Base-by-base conservation (phyloP, 495 filamentous ascomycete genomes). In the Lepraria neglecta region DNA sequence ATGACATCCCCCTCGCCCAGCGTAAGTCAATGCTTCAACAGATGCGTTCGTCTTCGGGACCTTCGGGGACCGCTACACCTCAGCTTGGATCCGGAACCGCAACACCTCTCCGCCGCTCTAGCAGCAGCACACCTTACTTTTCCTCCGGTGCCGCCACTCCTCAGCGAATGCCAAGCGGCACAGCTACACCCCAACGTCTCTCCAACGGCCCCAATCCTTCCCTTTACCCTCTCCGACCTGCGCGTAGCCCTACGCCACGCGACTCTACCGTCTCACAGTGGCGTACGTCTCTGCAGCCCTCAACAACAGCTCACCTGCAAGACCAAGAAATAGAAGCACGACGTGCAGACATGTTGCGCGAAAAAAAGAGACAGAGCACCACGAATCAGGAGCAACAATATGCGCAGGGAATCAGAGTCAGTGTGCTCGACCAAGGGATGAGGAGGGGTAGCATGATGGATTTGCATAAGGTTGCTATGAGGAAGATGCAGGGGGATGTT, bases 401-500 rank as follows among this genome's bases (percentile, higher is more conserved):
- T 45, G 21, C 12, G 15, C 52, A 59, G 27, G 44, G 47, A 71
- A 67, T 75, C 69, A 68, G 70, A 60, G 65, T 80, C 61, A 78
- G 77, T 48, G 76, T 78, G 54, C 82, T 88, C 61, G 88, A 90
- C 56, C 81, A 84, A 65, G 79, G 84, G 59, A 94, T 95, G 90
- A 78, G 89, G 50, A 84, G 82, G 11, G 84, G 86, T 0, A 83
- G 84, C 64, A 84, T 95, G 79, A 75, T 86, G 42, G 88, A 89
- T 47, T 77, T 86, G 45, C 92, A 97, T 72, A 77, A 87, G 56
- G 85, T 92, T 61, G 90, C 88, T 1, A 80, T 97, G 81, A 77
- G 89, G 65, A 83, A 79, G 70, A 87, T 97, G 86, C 92, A 96
- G 74, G 81, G 84, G 24, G 76, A 76, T 21, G 87, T 87, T 3